Evolutionary conservation across 1,284 basidiomycete genomes (phyloP).

Genomic region (Cryptococcus hybrid): DNA sequence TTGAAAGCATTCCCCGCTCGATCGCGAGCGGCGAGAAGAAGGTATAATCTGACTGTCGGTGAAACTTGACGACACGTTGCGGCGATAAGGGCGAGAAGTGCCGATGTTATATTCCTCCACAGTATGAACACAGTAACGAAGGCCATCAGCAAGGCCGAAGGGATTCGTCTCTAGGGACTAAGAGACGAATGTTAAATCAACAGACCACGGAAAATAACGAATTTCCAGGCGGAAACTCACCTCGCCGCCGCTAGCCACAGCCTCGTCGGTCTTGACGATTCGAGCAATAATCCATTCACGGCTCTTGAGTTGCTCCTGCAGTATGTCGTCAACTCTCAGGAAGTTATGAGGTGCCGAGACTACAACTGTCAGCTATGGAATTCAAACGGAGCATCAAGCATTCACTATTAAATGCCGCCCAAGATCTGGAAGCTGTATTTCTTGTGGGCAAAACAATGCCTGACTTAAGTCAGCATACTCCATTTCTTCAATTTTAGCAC

Average conservation of each 20-base stretch:
- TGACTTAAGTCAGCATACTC: conserved; percentile 5
- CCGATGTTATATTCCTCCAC: conserved; percentile 82
- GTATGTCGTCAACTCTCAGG: conserved; percentile 75
- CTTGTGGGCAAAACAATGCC: conserved; percentile 90
- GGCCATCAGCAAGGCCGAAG: conserved; percentile 72
- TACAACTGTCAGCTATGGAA: conserved; percentile 39
- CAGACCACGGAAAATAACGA: background rate
- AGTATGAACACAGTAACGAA: conserved; percentile 89
- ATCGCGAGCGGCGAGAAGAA: conserved; percentile 1
- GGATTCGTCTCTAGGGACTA: conserved; percentile 52
- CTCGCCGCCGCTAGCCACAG: conserved; percentile 72
- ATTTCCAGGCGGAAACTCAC: conserved; percentile 52
- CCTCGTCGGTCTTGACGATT: conserved; percentile 82
- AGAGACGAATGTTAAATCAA: conserved; percentile 54
- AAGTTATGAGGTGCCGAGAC: conserved; percentile 98
- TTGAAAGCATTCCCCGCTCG: background rate
- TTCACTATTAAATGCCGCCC: conserved; percentile 88
- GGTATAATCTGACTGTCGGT: conserved; percentile 8
- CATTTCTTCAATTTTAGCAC: background rate
- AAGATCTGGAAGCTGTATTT: conserved; percentile 86
- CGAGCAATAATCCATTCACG: conserved; percentile 93
- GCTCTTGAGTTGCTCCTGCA: conserved; percentile 79
- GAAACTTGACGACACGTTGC: conserved; percentile 17
- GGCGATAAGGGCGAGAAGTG: conserved; percentile 14
- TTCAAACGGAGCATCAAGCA: background rate